These are phyloP conservation scores for Botrytis medusae DNA, from an alignment of 2,329 filamentous ascomycete genomes.

Conservation along the genomic window DNA sequence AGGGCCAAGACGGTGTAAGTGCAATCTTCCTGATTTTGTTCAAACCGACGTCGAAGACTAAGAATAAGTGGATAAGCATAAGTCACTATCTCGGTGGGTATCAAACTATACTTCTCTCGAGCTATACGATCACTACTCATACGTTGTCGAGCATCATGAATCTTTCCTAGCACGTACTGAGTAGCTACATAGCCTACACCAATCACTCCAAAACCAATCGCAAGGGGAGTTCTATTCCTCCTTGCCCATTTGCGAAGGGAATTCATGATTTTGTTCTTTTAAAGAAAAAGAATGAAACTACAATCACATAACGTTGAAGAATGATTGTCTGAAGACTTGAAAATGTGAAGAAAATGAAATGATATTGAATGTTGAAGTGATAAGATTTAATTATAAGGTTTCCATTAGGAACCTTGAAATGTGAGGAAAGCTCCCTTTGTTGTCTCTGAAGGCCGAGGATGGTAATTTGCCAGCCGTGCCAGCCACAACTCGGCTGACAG, in stretches of 20 bases:
- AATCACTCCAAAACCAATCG: constrained; percentile 82
- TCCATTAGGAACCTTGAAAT: background rate
- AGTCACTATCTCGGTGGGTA: background rate
- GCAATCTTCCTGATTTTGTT: constrained; percentile 98
- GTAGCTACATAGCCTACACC: constrained; percentile 89
- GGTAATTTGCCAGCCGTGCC: constrained; percentile 13
- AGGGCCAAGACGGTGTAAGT: constrained; percentile 97
- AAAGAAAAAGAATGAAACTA: background rate
- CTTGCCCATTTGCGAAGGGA: constrained; percentile 83
- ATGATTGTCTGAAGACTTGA: background rate
- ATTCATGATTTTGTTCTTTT: constrained; percentile 50
- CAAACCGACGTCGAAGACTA: constrained; percentile 90
- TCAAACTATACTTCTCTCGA: constrained; percentile 80
- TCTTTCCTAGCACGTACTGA: constrained; percentile 88
- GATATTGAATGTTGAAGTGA: constrained; percentile 12
- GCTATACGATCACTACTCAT: constrained; percentile 96
- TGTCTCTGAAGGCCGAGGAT: constrained; percentile 12
- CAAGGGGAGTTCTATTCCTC: constrained; percentile 86
- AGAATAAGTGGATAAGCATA: constrained; percentile 25
- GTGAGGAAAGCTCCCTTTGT: constrained; percentile 20
- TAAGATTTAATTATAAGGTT: background rate
- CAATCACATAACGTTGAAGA: constrained; percentile 29
- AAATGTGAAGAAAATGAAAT: constrained; percentile 10
- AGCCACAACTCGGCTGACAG: constrained; percentile 18
- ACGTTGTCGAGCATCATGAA: constrained; percentile 89